phyloP scores from a whole-genome alignment of 2,329 filamentous ascomycete genomes.

The Rutstroemia sp. region DNA sequence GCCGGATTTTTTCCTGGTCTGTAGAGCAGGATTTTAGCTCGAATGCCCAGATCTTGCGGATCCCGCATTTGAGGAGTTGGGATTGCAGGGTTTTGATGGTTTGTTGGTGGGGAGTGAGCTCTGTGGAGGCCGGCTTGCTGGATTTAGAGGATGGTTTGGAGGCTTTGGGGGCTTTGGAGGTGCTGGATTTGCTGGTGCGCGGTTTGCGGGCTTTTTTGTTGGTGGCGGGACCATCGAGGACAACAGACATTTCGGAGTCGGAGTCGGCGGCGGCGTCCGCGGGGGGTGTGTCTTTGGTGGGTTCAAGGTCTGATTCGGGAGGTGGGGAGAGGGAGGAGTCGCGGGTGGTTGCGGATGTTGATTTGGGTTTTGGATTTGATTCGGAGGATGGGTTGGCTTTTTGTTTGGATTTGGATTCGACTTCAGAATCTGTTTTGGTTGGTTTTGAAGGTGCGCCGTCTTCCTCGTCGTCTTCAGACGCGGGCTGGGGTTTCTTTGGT shows the following conservation, averaged over 20 bases:
- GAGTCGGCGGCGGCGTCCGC: conserved; percentile 31
- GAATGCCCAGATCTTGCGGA: conserved; percentile 84
- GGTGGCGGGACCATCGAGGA: conserved; percentile 54
- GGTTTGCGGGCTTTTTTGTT: conserved; percentile 44
- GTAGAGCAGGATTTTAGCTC: conserved; percentile 70
- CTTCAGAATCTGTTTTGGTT: not conserved
- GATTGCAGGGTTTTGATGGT: conserved; percentile 86
- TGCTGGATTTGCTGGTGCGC: conserved; percentile 26
- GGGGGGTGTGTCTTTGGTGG: not conserved
- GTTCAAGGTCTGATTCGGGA: conserved; percentile 14
- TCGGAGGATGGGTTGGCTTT: not conserved
- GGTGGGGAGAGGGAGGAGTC: conserved; percentile 4
- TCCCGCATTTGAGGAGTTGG: conserved; percentile 81
- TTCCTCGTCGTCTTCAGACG: not conserved
- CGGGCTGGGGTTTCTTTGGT: not conserved
- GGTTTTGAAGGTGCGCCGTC: not conserved
- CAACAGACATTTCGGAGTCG: conserved; percentile 58
- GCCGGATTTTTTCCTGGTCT: conserved; percentile 74
- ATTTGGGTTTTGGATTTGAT: conserved; percentile 3
- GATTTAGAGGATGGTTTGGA: conserved; percentile 33
- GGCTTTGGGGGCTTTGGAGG: conserved; percentile 22
- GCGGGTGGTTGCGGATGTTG: conserved; percentile 12
- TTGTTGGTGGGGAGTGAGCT: conserved; percentile 55
- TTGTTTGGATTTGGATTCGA: not conserved
- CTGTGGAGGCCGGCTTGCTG: conserved; percentile 28